Evolutionary conservation across 192 early-diverging fungal species (phyloP).

Genomic region (Backusella psychrophila): DNA sequence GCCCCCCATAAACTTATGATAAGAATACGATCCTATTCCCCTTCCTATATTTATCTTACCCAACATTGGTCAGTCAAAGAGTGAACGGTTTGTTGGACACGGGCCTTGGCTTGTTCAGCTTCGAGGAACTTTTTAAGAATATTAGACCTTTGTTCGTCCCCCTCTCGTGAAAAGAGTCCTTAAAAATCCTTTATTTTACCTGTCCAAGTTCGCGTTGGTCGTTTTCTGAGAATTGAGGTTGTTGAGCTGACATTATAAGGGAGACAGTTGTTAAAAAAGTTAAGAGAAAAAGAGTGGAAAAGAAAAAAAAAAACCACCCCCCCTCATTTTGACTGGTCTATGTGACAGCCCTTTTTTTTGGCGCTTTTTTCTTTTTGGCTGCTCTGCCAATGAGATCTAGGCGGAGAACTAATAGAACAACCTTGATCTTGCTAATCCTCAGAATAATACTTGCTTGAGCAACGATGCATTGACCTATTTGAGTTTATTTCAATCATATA

Average conservation of each 20-base stretch:
- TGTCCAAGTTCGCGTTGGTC: constrained; percentile 38
- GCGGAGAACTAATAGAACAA: neutral
- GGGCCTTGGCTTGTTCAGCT: constrained; percentile 39
- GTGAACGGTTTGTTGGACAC: constrained; percentile 40
- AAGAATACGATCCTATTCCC: neutral
- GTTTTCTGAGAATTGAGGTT: constrained; percentile 36
- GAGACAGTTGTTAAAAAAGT: neutral
- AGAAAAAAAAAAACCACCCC: neutral
- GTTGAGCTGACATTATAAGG: constrained; percentile 18
- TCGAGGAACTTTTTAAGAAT: constrained; percentile 26
- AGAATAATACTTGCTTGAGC: too few species aligned
- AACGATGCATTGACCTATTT: neutral
- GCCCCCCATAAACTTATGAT: neutral
- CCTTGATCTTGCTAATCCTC: neutral
- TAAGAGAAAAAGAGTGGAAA: neutral
- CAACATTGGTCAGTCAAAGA: constrained; percentile 50
- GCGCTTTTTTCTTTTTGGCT: neutral
- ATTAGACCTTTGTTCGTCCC: neutral
- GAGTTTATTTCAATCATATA: too few species aligned
- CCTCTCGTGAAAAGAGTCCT: neutral
- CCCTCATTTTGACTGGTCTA: constrained; percentile 2
- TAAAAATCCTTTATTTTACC: neutral
- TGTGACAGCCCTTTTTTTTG: neutral
- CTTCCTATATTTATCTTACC: constrained; percentile 32
- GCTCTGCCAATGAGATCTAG: neutral